These are phyloP conservation scores for Omphalotus olearius DNA, from an alignment of 1,284 basidiomycete species.

Conservation along the genomic window DNA sequence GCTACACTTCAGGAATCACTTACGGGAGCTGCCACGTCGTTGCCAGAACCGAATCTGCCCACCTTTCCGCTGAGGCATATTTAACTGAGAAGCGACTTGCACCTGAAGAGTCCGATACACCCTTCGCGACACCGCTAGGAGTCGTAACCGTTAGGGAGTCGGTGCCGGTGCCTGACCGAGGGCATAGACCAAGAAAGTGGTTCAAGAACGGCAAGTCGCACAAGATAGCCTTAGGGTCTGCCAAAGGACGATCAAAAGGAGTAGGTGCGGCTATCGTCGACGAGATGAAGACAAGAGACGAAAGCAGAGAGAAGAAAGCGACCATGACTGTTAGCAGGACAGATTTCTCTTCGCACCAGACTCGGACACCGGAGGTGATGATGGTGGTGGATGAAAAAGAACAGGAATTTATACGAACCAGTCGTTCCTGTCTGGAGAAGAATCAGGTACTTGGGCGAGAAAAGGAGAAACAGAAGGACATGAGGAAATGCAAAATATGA, in stretches of 20 bases:
- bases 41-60: constrained; percentile 50
- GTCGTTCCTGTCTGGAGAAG: too few relatives aligned
- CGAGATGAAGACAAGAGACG: too few relatives aligned
- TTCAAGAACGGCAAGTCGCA: constrained; percentile 41
- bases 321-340: too few relatives aligned
- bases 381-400: too few relatives aligned
- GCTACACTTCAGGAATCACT: constrained; percentile 23
- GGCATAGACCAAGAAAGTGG: constrained; percentile 31
- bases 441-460: too few relatives aligned
- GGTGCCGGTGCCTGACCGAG: constrained; percentile 24
- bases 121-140: constrained; percentile 51
- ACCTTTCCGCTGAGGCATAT: constrained; percentile 60
- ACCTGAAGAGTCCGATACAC: constrained; percentile 42
- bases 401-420: too few relatives aligned
- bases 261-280: too few relatives aligned
- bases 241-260: neutral
- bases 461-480: too few relatives aligned
- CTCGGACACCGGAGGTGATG: too few relatives aligned
- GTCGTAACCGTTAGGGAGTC: constrained; percentile 35
- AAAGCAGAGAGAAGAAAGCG: too few relatives aligned
- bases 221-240: constrained; percentile 32
- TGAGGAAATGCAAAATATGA: too few relatives aligned
- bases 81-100: constrained; percentile 56
- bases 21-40: constrained; percentile 61
- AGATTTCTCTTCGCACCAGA: too few relatives aligned